Evolutionary conservation across 257 asterid species (phyloP).

Genomic region (Thymus quinquecostatus): DNA sequence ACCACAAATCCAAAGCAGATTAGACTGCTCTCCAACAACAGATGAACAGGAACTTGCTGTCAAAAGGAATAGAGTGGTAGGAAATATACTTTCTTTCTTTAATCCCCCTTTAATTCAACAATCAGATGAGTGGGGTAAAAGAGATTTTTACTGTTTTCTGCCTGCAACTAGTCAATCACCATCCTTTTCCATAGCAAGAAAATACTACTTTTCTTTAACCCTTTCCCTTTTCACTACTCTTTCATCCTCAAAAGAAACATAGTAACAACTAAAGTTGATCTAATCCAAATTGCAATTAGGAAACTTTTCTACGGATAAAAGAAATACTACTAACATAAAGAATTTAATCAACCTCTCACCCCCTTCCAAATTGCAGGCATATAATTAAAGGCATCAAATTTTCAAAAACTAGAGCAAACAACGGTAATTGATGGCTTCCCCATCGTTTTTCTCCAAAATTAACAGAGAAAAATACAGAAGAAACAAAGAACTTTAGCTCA

Average conservation of each 20-base stretch:
- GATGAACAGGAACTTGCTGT: conserved; percentile 27
- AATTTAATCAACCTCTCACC: background rate
- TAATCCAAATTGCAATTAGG: background rate
- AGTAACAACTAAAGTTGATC: background rate
- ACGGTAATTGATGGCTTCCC: conserved; percentile 30
- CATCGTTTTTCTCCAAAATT: conserved; percentile 35
- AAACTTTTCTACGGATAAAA: background rate
- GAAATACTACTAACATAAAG: background rate
- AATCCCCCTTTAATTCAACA: conserved; percentile 29
- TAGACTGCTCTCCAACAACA: conserved; percentile 24
- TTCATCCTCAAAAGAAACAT: background rate
- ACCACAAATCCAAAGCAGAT: conserved; percentile 18
- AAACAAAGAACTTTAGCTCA: conserved; percentile 24
- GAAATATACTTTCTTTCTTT: conserved; percentile 31
- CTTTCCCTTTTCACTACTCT: conserved; percentile 19
- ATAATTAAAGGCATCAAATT: no score
- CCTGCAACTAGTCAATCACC: conserved; percentile 17
- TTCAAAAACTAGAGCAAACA: background rate
- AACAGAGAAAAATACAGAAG: conserved; percentile 24
- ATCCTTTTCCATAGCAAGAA: conserved; percentile 13
- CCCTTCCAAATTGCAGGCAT: background rate
- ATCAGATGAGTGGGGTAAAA: conserved; percentile 31
- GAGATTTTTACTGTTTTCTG: conserved; percentile 18
- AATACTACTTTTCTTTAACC: conserved; percentile 16
- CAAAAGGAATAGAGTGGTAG: conserved; percentile 29